Conservation (phyloP, 1,139 yeast genomes). For the Debaryomyces sp. region DNA sequence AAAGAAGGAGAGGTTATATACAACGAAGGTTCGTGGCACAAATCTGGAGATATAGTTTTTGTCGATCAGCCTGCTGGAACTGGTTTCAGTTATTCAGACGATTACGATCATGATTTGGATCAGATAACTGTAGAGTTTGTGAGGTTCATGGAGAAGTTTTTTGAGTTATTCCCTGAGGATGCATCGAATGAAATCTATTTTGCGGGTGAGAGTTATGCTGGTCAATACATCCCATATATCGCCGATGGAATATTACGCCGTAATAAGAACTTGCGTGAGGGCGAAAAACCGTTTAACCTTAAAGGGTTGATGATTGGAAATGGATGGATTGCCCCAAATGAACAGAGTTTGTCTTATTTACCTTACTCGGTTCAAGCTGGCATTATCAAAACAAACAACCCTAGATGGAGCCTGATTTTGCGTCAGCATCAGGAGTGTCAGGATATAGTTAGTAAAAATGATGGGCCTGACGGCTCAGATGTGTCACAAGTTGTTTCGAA, state of each 20-base stretch:
- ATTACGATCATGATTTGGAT: conserved; percentile 59
- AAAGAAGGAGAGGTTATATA: conserved; percentile 44
- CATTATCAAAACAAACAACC: conserved; percentile 47
- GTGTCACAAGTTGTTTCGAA: conserved; percentile 34
- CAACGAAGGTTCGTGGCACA: conserved; percentile 86
- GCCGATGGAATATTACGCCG: conserved; percentile 62
- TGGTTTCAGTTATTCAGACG: conserved; percentile 72
- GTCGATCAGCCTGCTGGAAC: conserved; percentile 97
- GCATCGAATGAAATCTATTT: conserved; percentile 63
- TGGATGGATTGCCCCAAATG: conserved; percentile 94
- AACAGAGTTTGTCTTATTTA: conserved; percentile 79
- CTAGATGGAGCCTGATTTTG: conserved; percentile 43
- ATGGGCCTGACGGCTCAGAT: conserved; percentile 25
- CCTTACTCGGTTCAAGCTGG: conserved; percentile 70
- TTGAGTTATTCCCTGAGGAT: conserved; percentile 75
- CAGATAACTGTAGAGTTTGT: conserved; percentile 64
- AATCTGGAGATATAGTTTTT: conserved; percentile 74
- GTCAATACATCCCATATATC: conserved; percentile 92
- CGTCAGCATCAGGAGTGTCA: conserved; percentile 66
- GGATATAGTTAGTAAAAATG: conserved; percentile 42
- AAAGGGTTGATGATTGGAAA: conserved; percentile 84
- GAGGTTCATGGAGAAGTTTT: conserved; percentile 67
- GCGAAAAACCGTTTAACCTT: conserved; percentile 42
- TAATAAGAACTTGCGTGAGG: conserved; percentile 34
- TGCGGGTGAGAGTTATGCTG: conserved; percentile 97